Base-by-base conservation (phyloP, 2,329 filamentous ascomycete genomes). In the Phaeosphaeria sp. region DNA sequence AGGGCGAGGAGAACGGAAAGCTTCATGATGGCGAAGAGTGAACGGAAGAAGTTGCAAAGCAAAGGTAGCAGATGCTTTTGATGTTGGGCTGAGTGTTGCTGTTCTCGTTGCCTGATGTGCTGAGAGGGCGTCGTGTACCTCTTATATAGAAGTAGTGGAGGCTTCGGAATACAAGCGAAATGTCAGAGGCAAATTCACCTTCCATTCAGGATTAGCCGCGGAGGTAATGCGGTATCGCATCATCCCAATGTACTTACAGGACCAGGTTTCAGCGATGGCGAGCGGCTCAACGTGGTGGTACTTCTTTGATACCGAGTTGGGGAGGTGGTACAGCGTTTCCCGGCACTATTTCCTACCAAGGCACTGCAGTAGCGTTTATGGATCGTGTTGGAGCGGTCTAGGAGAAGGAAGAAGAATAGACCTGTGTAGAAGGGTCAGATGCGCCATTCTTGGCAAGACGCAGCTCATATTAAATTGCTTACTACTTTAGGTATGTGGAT, bases 1-100 rank as follows among this genome's bases (percentile, higher is more conserved):
- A 79, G 59, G 43, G 78, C 72, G 54, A 81, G 72, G 54, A 79
- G 59, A 36, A 76, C 60, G 53, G 71, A 59, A 55, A 74, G 67
- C 72, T 75, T 69, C 79, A 81, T 81, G 58, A 60, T 78, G 74
- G 61, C 57, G 44, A 58, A 50, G 49, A 44, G 45, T 60, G 47
- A 59, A 56, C 53, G 50, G 60, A 54, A 43, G 47, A 56, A 48
- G 47, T 53, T 57, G 55, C 42, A 52, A 56, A 63, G 60, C 51
- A 55, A 68, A 56, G 43, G 53, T 50, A 22, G 42, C 21, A 11
- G 55, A 56, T 49, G 57, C 52, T 49, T 65, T 17, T 5, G 58
- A 30, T 60, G 55, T 53, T 65, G 66, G 57, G 55, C 54, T 62
- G 62, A 61, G 55, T 65, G 61, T 51, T 68, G 59, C 48, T 67